phyloP scores from a whole-genome alignment of 1,139 yeast species.

The Debaryomyces subglobosus region DNA sequence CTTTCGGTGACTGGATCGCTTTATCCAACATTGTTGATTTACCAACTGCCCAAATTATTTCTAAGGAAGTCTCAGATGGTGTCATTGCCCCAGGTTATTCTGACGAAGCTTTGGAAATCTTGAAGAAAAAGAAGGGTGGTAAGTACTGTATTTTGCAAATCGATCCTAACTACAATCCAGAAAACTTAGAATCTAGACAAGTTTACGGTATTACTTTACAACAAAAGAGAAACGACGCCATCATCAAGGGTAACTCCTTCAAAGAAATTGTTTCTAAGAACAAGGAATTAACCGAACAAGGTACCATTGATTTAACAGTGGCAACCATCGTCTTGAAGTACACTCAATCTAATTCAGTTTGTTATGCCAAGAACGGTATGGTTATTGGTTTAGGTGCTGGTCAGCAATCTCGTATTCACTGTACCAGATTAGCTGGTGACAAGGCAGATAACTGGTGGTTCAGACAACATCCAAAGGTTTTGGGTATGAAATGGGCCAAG shows the following conservation, averaged over 20 bases:
- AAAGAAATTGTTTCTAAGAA: conserved; percentile 88
- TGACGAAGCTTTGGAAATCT: conserved; percentile 86
- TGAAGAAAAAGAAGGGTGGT: conserved; percentile 93
- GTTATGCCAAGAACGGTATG: conserved; percentile 99
- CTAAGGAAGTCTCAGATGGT: conserved; percentile 97
- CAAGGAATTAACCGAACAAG: conserved; percentile 88
- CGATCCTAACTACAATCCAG: conserved; percentile 92
- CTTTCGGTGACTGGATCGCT: conserved; percentile 98
- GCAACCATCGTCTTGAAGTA: conserved; percentile 97
- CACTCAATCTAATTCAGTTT: conserved; percentile 97
- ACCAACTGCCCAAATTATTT: conserved; percentile 95
- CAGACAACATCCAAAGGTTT: conserved; percentile 94
- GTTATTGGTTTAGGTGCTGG: conserved; percentile 99
- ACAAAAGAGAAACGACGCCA: conserved; percentile 97
- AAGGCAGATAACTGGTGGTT: conserved; percentile 99
- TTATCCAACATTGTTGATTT: conserved; percentile 93
- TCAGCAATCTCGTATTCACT: conserved; percentile 98
- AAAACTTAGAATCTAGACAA: conserved; percentile 81
- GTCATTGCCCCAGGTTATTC: conserved; percentile 97
- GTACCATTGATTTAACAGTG: conserved; percentile 87
- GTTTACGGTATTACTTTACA: conserved; percentile 94
- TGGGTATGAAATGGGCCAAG: conserved; percentile 94
- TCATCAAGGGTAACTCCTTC: conserved; percentile 82
- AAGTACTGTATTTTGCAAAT: conserved; percentile 95
- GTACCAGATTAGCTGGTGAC: conserved; percentile 98